Evolutionary conservation across 495 filamentous ascomycete species (phyloP).

Genomic region (Cercophora scortea): DNA sequence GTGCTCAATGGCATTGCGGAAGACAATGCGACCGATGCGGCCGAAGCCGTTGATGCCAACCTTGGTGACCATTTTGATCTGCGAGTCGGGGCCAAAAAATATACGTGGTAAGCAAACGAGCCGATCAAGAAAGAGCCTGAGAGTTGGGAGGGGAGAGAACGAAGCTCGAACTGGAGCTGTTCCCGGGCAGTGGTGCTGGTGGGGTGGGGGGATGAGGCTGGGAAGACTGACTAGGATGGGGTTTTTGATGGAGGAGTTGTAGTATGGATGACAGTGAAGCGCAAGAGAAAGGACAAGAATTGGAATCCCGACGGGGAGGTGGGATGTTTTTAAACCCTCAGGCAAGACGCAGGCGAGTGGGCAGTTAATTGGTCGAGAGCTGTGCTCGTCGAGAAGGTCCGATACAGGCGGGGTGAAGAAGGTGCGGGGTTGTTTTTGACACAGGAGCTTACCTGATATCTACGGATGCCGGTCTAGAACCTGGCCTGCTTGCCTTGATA

Average conservation of each 20-base stretch:
- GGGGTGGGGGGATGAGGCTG: no score
- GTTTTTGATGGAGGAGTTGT: no score
- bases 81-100: slow-evolving; percentile 4
- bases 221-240: no score
- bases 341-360: slow-evolving; percentile 3
- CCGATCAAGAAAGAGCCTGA: background rate
- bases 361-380: slow-evolving; percentile 6
- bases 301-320: slow-evolving; percentile 1
- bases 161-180: slow-evolving; percentile 1
- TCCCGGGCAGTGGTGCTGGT: background rate
- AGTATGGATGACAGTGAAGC: background rate
- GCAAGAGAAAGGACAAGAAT: background rate
- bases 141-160: background rate
- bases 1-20: slow-evolving; percentile 70
- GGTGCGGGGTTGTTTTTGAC: slow-evolving; percentile 20
- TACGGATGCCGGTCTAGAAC: background rate
- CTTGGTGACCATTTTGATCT: slow-evolving; percentile 46
- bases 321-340: slow-evolving; percentile 22
- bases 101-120: slow-evolving; percentile 4
- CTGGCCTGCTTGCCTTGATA: background rate
- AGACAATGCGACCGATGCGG: slow-evolving; percentile 95
- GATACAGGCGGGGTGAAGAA: slow-evolving; percentile 17
- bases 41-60: slow-evolving; percentile 99
- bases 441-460: background rate
- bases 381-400: slow-evolving; percentile 12